Percentiles rank a stretch among this genome's conserved stretches.
These are phyloP conservation scores for Didymella sp. DNA, from an alignment of 2,329 filamentous ascomycete species.

Conservation along the genomic window DNA sequence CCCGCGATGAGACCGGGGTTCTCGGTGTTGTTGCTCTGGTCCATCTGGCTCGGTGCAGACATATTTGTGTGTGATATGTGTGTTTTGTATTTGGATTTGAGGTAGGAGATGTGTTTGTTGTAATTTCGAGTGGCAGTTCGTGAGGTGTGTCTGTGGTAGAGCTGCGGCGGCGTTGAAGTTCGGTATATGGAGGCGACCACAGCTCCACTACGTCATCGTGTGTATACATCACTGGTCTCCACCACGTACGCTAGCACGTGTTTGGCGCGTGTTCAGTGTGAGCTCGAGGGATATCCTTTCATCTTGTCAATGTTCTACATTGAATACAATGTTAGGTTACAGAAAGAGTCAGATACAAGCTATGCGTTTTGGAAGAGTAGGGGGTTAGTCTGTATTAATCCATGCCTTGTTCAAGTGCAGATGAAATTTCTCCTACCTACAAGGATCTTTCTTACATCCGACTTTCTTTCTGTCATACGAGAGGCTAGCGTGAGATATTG, in stretches of 20 bases:
- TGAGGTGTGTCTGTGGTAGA: background rate
- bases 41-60: conserved; percentile 26
- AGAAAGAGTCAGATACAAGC: too few species aligned
- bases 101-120: background rate
- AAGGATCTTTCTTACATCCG: too few species aligned
- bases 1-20: conserved; percentile 67
- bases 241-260: conserved; percentile 9
- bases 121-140: background rate
- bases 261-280: too few species aligned
- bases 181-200: conserved; percentile 8
- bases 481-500: too few species aligned
- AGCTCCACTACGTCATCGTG: conserved; percentile 12
- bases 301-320: too few species aligned
- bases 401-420: too few species aligned
- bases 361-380: too few species aligned
- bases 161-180: background rate
- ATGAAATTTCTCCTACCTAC: too few species aligned
- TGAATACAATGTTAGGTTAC: too few species aligned
- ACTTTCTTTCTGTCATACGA: too few species aligned
- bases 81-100: background rate
- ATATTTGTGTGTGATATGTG: conserved; percentile 18
- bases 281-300: too few species aligned
- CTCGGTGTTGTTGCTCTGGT: conserved; percentile 30
- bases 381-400: too few species aligned
- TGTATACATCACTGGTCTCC: conserved; percentile 4